Percentiles rank a stretch among this genome's conserved stretches.
Evolutionary conservation across 1,284 basidiomycete genomes (phyloP).

Genomic region (Puccinia triticina): DNA sequence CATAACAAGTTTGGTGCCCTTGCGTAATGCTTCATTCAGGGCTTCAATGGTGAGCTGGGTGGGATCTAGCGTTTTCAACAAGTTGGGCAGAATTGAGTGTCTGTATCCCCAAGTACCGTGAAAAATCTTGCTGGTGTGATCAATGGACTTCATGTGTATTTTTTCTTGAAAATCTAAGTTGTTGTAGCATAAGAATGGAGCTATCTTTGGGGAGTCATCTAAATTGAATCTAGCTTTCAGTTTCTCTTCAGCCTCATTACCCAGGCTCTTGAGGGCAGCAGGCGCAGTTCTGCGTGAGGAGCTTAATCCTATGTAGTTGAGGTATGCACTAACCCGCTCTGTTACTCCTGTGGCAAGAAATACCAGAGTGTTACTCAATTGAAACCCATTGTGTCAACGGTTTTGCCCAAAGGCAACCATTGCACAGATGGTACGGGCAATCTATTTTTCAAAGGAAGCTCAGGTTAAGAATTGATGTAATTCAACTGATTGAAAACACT

Average conservation of each 20-base stretch:
- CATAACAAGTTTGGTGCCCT: no score
- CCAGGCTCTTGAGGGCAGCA: neutral
- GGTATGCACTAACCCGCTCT: neutral
- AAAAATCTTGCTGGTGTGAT: neutral
- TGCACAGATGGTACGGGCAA: neutral
- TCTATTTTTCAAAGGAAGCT: neutral
- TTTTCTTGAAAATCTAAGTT: neutral
- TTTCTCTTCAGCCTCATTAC: neutral
- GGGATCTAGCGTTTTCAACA: no score
- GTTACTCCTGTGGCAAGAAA: neutral
- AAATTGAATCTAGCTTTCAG: no score
- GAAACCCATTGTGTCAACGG: neutral
- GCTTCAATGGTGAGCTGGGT: no score
- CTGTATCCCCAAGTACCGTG: slow-evolving; percentile 10
- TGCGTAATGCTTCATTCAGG: no score
- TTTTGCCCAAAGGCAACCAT: neutral
- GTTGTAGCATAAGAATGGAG: neutral
- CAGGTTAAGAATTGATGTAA: no score
- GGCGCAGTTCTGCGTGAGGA: neutral
- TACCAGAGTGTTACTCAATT: neutral
- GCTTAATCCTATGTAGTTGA: neutral
- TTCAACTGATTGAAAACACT: neutral
- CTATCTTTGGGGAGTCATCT: no score
- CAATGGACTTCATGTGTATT: neutral
- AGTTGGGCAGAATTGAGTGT: no score